Evolutionary conservation across 1,284 basidiomycete genomes (phyloP), one percentile per base, ranked within the genome.

Genomic region (Lignosus rhinocerotis): DNA sequence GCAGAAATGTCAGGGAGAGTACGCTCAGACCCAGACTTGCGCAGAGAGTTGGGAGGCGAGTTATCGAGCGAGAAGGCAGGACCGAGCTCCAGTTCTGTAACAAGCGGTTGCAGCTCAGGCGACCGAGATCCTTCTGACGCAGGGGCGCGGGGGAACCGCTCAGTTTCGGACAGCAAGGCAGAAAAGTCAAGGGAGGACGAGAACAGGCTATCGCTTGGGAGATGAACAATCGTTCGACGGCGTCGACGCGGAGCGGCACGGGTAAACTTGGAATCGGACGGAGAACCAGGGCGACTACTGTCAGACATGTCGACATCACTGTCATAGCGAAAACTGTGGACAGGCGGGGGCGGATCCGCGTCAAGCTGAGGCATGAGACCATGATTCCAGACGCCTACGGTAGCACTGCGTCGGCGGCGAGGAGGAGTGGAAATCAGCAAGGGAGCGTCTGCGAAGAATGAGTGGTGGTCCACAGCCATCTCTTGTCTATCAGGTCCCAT

Each of bases 121-220:
- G 58, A 61, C 6, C 56, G 50, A 47, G 53, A 56, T 31, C 62
- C 59, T 49, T 58, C 55, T 6, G 55, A 59, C 10, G 62, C 62
- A 55, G 59, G 58, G 3, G 62, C 49, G 3, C 62, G 50, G 19
- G 59, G 59, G 32, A 59, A 44, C 7, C 53, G 55, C 55, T 53
- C 55, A 16, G 62, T 61, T 31, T 65, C 68, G 10, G 68, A 66
- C 51, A 66, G 63, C 45, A 66, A 62, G 4, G 67, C 60, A 36
- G 72, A 72, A 51, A 72, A 71, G 51, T 75, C 70, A 7, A 73
- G 64, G n/a, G 67, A 67, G 38, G 71, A 69, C 8, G 74, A 75
- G 58, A 76, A 75, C 19, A 75, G 70, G 52, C 71, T 72, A 48
- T 75, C 72, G 46, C 67, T 66, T 14, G 71, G 66, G 31, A 68